Conservation (phyloP, 2,329 filamentous ascomycete species). For the Aquanectria penicillioides region DNA sequence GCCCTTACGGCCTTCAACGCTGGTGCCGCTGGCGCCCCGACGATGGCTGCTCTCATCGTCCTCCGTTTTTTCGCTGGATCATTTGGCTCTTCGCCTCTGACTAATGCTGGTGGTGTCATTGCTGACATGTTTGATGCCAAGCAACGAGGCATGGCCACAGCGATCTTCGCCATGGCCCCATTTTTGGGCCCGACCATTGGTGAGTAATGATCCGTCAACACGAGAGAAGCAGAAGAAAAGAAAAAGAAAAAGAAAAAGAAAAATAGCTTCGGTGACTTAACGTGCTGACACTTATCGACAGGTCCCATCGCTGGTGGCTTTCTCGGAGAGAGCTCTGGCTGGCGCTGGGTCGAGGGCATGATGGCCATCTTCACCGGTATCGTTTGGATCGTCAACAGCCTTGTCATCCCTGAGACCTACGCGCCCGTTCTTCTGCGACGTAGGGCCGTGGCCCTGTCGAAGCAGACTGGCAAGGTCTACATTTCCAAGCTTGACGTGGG, state of each 20-base stretch:
- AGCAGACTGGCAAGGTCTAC: conserved; percentile 65
- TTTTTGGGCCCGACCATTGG: conserved; percentile 70
- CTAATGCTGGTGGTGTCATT: conserved; percentile 70
- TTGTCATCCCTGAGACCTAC: conserved; percentile 70
- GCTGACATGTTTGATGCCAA: conserved; percentile 69
- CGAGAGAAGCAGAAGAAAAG: too few relatives aligned
- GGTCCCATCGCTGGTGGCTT: conserved; percentile 72
- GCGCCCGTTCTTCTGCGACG: conserved; percentile 65
- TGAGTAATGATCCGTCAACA: conserved; percentile 24
- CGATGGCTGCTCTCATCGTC: conserved; percentile 69
- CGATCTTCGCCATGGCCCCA: conserved; percentile 69
- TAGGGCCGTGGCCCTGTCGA: conserved; percentile 61
- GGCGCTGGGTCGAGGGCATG: conserved; percentile 73
- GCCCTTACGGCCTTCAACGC: conserved; percentile 70
- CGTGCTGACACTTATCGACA: conserved; percentile 22
- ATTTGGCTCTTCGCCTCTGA: conserved; percentile 70
- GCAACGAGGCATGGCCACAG: conserved; percentile 66
- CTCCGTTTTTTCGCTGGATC: conserved; percentile 74
- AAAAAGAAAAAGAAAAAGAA: not conserved
- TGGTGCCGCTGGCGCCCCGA: conserved; percentile 65
- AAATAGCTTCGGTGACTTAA: too few relatives aligned
- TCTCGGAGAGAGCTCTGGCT: conserved; percentile 66
- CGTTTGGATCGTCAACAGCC: conserved; percentile 63
- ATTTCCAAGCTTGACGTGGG: conserved; percentile 58
- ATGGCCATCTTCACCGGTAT: conserved; percentile 69